These are phyloP conservation scores for Fusarium coffeatum DNA, from an alignment of 2,329 filamentous ascomycete genomes.

Conservation along the genomic window DNA sequence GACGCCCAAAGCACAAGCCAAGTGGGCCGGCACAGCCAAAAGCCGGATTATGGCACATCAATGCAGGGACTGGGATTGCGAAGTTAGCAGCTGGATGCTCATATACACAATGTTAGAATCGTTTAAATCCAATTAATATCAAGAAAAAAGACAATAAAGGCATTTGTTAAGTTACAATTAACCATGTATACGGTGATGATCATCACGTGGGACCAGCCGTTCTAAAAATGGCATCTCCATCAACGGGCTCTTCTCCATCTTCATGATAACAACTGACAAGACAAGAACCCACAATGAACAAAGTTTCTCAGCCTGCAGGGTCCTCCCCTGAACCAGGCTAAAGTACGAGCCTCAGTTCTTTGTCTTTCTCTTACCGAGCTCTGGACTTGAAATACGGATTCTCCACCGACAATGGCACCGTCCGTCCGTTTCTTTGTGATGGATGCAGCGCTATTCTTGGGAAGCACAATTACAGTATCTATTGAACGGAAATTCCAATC, in stretches of 20 bases:
- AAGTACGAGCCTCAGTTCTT: conserved; percentile 36
- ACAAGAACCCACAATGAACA: conserved; percentile 6
- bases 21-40: conserved; percentile 41
- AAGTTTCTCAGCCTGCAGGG: conserved; percentile 34
- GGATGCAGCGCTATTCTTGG: not conserved
- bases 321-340: conserved; percentile 26
- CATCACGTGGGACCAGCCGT: conserved; percentile 5
- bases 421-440: not conserved
- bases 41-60: conserved; percentile 41
- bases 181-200: conserved; percentile 1
- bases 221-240: conserved; percentile 16
- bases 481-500: not conserved
- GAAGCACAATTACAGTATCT: not conserved
- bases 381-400: not conserved
- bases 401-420: conserved; percentile 1
- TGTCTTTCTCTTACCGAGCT: conserved; percentile 23
- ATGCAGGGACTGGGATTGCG: conserved; percentile 34
- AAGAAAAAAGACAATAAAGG: not conserved
- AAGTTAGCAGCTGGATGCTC: conserved; percentile 16
- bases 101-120: not conserved
- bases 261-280: conserved; percentile 3
- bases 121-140: not conserved
- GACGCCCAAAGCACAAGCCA: conserved; percentile 42
- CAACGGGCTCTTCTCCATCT: conserved; percentile 10
- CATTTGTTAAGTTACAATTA: not conserved